These are phyloP conservation scores for Coelastrella sp. DNA, from an alignment of 139 green algal species.

Conservation along the genomic window DNA sequence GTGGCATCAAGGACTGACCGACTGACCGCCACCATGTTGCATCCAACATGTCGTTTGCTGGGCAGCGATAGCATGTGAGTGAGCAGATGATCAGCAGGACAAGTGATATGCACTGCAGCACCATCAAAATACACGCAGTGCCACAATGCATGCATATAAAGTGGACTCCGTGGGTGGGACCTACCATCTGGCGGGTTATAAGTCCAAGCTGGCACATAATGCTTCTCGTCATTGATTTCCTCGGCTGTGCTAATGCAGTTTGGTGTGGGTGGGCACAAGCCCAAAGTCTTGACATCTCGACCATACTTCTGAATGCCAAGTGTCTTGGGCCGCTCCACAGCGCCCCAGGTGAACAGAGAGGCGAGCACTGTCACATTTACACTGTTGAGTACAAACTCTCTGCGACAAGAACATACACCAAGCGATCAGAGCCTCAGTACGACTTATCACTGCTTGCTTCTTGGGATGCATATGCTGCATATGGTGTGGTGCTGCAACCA, in stretches of 20 bases:
- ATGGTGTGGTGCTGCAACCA: too few species aligned
- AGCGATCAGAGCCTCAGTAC: background rate
- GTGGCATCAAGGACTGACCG: background rate
- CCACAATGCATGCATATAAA: too few species aligned
- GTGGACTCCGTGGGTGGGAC: too few species aligned
- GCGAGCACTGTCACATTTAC: constrained; percentile 25
- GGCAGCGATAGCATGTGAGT: too few species aligned
- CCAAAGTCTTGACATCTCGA: constrained; percentile 73
- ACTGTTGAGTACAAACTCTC: constrained; percentile 77
- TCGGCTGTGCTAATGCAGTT: constrained; percentile 93
- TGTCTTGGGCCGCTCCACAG: constrained; percentile 69
- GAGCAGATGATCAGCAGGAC: too few species aligned
- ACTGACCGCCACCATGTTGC: background rate
- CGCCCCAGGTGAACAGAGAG: constrained; percentile 37
- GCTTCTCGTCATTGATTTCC: constrained; percentile 77
- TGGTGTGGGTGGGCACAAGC: constrained; percentile 85
- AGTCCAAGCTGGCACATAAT: constrained; percentile 85
- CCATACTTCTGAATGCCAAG: constrained; percentile 83
- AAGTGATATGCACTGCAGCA: too few species aligned
- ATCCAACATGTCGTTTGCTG: too few species aligned
- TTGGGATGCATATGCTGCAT: too few species aligned
- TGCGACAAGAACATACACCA: constrained; percentile 38
- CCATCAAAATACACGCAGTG: too few species aligned
- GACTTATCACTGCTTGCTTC: too few species aligned
- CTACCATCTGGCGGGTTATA: constrained; percentile 86